Evolutionary conservation across 2,329 filamentous ascomycete species (phyloP).

Genomic region (Fusarium graminum): DNA sequence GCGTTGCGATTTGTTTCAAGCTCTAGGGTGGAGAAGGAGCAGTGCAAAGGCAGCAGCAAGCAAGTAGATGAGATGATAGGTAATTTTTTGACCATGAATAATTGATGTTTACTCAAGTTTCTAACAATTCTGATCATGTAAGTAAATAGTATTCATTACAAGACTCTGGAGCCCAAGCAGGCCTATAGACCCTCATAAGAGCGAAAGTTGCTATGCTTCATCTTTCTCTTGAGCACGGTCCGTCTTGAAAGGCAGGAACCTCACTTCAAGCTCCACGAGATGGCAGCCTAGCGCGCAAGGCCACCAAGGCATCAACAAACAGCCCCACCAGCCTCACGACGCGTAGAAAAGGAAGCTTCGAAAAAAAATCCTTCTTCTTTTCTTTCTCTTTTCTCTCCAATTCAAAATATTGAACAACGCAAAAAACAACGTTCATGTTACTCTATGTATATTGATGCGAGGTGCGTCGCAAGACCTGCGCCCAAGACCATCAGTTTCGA

Average conservation of each 20-base stretch:
- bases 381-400: conserved; percentile 47
- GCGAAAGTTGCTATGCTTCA: background rate
- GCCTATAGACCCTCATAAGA: background rate
- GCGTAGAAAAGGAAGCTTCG: conserved; percentile 39
- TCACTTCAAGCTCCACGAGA: background rate
- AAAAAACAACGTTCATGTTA: conserved; percentile 61
- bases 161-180: too few relatives aligned
- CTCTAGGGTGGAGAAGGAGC: background rate
- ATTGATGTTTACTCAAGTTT: background rate
- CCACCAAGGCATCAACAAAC: conserved; percentile 24
- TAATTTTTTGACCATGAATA: background rate
- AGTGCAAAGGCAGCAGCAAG: background rate
- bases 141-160: too few relatives aligned
- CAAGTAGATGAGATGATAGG: background rate
- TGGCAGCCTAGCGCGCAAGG: conserved; percentile 36
- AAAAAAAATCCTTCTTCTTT: conserved; percentile 27
- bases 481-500: conserved; percentile 64
- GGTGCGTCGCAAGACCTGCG: conserved; percentile 57
- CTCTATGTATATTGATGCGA: conserved; percentile 59
- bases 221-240: too few relatives aligned
- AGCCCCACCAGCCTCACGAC: conserved; percentile 40
- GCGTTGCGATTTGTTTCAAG: background rate
- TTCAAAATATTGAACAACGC: conserved; percentile 62
- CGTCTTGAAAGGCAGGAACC: too few relatives aligned
- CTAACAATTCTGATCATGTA: rapidly evolving